These are phyloP conservation scores for Carex cristatella DNA, from an alignment of 176 grass and related monocot species.

Conservation along the genomic window DNA sequence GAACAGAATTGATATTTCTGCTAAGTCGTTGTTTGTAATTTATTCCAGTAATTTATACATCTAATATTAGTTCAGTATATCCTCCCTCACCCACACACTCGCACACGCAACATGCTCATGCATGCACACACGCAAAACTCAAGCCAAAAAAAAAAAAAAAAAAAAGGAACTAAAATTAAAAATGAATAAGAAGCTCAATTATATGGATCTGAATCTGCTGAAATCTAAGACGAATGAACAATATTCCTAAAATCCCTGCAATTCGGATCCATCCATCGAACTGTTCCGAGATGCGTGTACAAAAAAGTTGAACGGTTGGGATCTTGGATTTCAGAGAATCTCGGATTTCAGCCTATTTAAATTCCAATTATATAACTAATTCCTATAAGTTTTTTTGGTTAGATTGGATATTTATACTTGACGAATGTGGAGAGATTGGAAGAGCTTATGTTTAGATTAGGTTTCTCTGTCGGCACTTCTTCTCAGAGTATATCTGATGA, in stretches of 20 bases:
- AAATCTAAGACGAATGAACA: too few relatives aligned
- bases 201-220: too few relatives aligned
- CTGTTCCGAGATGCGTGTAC: too few relatives aligned
- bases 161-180: neutral
- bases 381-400: conserved; percentile 16
- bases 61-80: neutral
- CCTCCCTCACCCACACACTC: neutral
- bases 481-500: conserved; percentile 76
- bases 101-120: neutral
- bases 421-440: conserved; percentile 85
- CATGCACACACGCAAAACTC: neutral
- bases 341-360: too few relatives aligned
- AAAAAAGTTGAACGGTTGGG: too few relatives aligned
- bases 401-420: conserved; percentile 93
- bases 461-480: conserved; percentile 84
- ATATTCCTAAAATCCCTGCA: too few relatives aligned
- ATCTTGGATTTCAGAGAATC: too few relatives aligned
- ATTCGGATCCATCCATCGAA: too few relatives aligned
- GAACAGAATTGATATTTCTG: neutral
- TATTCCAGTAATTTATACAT: neutral
- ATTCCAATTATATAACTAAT: neutral
- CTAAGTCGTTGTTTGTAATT: neutral
- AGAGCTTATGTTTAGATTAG: conserved; percentile 85
- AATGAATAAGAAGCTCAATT: neutral
- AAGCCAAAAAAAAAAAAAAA: neutral